These are phyloP conservation scores for Colletotrichum musicola DNA, from an alignment of 2,329 filamentous ascomycete species.

Conservation along the genomic window DNA sequence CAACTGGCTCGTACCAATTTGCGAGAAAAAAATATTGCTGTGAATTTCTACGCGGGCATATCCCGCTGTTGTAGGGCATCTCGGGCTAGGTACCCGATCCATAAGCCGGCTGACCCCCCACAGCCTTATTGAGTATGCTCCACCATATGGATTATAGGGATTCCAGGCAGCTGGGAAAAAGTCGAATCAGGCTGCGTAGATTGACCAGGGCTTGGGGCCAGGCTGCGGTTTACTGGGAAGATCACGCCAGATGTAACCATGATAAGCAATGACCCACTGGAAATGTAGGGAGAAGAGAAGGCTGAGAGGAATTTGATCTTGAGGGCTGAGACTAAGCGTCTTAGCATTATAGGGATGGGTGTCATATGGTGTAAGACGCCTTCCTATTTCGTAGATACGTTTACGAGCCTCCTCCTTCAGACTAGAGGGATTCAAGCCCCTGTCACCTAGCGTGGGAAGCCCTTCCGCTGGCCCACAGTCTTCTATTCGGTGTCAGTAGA, in stretches of 20 bases:
- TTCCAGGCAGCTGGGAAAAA: conserved; percentile 6
- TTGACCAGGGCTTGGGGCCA: conserved; percentile 3
- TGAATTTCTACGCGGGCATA: not conserved
- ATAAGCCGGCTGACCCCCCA: not conserved
- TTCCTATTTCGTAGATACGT: conserved; percentile 1
- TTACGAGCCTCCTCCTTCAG: not conserved
- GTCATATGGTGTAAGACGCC: not conserved
- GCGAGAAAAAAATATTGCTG: not conserved
- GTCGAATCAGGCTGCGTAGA: not conserved
- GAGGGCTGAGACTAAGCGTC: not conserved
- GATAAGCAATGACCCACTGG: not conserved
- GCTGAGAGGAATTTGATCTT: conserved; percentile 1
- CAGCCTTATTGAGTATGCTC: not conserved
- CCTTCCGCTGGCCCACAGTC: too few relatives aligned
- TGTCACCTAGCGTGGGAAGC: not conserved
- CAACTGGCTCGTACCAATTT: not conserved
- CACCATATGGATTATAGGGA: not conserved
- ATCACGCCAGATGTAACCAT: not conserved
- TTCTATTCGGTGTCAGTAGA: too few relatives aligned
- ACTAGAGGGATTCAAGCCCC: not conserved
- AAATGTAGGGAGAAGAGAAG: not conserved
- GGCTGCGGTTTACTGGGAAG: not conserved
- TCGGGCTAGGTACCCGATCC: not conserved
- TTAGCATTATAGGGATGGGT: not conserved
- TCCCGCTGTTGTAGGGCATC: not conserved